A percentile compares a stretch with the other conserved stretches of the same genome.
Evolutionary conservation across 176 grass and related monocot species (phyloP).

Genomic region (Musa itinerans): DNA sequence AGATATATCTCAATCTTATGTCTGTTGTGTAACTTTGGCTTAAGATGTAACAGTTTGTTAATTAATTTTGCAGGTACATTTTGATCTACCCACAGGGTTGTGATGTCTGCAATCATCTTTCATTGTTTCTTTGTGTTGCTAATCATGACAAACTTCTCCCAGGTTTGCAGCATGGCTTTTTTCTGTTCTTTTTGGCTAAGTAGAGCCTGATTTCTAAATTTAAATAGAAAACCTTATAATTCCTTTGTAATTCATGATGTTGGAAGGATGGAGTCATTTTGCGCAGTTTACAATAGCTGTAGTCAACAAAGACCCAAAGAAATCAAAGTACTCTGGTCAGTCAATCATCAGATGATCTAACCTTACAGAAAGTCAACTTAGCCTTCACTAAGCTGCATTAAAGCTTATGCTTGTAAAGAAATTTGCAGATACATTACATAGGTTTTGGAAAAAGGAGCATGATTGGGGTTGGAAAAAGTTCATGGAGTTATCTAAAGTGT

Average conservation of each 20-base stretch:
- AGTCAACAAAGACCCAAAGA: constrained; percentile 98
- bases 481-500: constrained; percentile 94
- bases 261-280: constrained; percentile 96
- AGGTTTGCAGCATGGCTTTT: constrained; percentile 40
- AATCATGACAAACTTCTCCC: constrained; percentile 97
- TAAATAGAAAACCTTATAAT: constrained; percentile 10
- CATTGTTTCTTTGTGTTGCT: constrained; percentile 97
- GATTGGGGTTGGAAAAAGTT: constrained; percentile 99
- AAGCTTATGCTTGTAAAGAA: constrained; percentile 5
- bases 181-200: constrained; percentile 20
- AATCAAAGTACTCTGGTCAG: constrained; percentile 98
- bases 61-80: constrained; percentile 67
- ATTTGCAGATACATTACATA: constrained; percentile 95
- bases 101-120: constrained; percentile 92
- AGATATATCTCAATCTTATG: neutral
- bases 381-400: neutral
- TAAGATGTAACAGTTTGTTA: neutral
- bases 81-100: constrained; percentile 99
- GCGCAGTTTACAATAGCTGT: constrained; percentile 98
- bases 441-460: constrained; percentile 99
- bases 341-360: constrained; percentile 19
- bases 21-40: neutral
- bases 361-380: constrained; percentile 11
- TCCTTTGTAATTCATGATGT: constrained; percentile 22
- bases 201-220: constrained; percentile 9